Evolutionary conservation across 768 basidiomycete species (phyloP), one percentile per base, ranked within the genome.

Genomic region (Tylopilus balloui): DNA sequence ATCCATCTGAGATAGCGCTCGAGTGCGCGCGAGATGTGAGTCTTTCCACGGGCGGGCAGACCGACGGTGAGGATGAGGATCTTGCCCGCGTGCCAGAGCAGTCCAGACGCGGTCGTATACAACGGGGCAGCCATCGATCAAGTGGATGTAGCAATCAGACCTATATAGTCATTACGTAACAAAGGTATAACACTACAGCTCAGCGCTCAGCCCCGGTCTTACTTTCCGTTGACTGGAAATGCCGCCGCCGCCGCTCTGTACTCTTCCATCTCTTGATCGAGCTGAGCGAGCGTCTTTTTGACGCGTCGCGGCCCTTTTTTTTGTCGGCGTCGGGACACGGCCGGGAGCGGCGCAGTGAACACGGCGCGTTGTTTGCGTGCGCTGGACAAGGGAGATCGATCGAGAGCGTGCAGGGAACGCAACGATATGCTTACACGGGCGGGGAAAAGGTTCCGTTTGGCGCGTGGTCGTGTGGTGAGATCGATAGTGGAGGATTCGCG

Each of bases 1-100:
- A 92, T 89, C 96, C 96, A 99, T 67, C 92, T 78, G 1, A 99
- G 78, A 69, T 99, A 99, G n/a, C 96, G 83, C 67, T 98, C 95
- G 12, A 98, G 77, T 7, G 95, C 86, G 32, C 94, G 80, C 1
- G 93, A 95, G 48, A 98, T 92, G 66, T 99, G 96, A 0, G 96
- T 99, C 72, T 96, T 96, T 28, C 93, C 92, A 45, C 92, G 81
- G 1, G 95, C 94, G 38, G 94, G 94, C 3, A 98, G 76, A 9
- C 95, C 95, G 47, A 97, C 87, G 17, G 93, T 91, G 49, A 93
- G 74, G 39, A 96, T 85, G 20, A 98, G 75, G 64, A 98, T 96
- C 72, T 97, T 92, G 57, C 95, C 95, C 9, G 94, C 94, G 66
- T 92, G 90, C 63, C 84, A 92, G 35, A 92, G 80, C 23, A 90